These are phyloP conservation scores for Cladosporium sp. DNA, from an alignment of 2,329 filamentous ascomycete species.

Conservation along the genomic window DNA sequence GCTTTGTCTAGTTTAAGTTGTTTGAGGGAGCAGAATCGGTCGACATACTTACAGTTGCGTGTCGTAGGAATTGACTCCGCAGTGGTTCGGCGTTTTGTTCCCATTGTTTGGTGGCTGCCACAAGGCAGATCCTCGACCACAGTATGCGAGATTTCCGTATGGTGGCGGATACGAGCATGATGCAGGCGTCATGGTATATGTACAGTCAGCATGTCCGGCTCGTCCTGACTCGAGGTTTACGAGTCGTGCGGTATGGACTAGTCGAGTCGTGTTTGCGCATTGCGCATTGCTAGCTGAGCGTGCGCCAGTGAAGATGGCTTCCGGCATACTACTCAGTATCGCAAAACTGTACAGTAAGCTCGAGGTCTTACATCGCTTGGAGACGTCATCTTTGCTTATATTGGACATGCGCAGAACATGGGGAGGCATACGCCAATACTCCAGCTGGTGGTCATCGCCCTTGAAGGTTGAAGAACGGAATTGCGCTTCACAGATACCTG, in stretches of 20 bases:
- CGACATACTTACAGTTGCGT: constrained; percentile 14
- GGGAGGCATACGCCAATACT: neutral
- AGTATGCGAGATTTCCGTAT: neutral
- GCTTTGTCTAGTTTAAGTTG: neutral
- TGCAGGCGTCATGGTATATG: neutral
- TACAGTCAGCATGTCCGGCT: neutral
- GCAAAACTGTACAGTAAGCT: neutral
- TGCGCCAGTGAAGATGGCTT: neutral
- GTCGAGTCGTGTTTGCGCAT: neutral
- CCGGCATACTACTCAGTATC: neutral
- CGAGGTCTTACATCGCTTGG: neutral
- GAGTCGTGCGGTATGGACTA: neutral
- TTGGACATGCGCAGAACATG: neutral
- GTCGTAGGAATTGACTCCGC: constrained; percentile 3
- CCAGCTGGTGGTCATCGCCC: neutral
- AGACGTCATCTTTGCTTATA: neutral
- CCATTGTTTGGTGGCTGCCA: neutral
- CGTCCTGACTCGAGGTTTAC: neutral
- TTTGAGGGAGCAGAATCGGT: constrained; percentile 9
- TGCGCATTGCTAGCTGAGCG: neutral
- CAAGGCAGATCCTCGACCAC: neutral
- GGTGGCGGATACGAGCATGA: neutral
- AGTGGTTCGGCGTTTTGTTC: constrained; percentile 8
- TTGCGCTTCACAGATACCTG: neutral
- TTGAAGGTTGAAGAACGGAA: neutral